Conservation (phyloP, 225 moss, liverwort and hornwort genomes). For the Bryum argenteum region DNA sequence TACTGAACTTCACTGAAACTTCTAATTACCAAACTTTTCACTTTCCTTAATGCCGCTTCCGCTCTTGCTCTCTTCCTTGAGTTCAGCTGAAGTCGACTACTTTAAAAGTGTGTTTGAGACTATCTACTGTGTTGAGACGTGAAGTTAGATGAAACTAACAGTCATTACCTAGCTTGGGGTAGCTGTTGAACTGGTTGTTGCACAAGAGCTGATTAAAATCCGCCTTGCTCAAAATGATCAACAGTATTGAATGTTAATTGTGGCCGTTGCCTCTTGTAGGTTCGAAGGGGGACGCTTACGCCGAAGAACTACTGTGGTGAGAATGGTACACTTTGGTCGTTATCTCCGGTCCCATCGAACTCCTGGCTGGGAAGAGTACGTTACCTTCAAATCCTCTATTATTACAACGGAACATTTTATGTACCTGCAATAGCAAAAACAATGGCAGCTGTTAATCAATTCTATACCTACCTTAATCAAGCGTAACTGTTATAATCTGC, state of each 20-base stretch:
- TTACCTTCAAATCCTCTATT: neutral
- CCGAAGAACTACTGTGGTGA: neutral
- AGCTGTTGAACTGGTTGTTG: neutral
- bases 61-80: neutral
- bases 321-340: constrained; percentile 55
- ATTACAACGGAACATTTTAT: neutral
- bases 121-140: too few relatives aligned
- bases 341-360: constrained; percentile 33
- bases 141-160: too few relatives aligned
- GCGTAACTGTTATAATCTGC: too few relatives aligned
- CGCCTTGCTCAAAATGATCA: neutral
- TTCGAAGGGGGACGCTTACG: neutral
- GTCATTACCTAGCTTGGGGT: too few relatives aligned
- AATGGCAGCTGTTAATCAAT: too few relatives aligned
- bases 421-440: neutral
- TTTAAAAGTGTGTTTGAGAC: too few relatives aligned
- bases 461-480: too few relatives aligned
- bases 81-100: neutral
- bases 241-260: neutral
- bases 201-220: neutral
- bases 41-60: neutral
- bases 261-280: constrained; percentile 15
- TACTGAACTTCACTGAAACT: too few relatives aligned
- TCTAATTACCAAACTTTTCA: neutral
- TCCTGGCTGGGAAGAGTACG: constrained; percentile 55